Conservation (phyloP, 805 yeast genomes). For the Teunomyces stri region DNA sequence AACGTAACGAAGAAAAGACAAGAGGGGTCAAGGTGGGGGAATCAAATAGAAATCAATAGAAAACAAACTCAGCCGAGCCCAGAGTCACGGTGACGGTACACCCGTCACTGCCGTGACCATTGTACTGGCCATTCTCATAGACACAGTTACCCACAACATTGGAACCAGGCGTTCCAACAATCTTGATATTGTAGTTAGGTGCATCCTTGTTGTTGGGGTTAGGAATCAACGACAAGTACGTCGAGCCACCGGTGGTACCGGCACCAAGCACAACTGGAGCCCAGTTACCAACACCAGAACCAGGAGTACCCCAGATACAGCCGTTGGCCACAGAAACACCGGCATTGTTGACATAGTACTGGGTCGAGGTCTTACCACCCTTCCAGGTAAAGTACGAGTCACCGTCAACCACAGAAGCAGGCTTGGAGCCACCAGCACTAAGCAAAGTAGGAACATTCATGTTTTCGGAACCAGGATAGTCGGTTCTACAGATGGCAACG, state of each 20-base stretch:
- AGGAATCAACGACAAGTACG: constrained; percentile 72
- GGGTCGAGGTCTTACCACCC: constrained; percentile 65
- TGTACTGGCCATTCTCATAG: constrained; percentile 42
- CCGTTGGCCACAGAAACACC: constrained; percentile 69
- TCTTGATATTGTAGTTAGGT: constrained; percentile 44
- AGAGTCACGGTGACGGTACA: constrained; percentile 69
- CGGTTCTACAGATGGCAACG: constrained; percentile 73
- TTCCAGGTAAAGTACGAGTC: constrained; percentile 59
- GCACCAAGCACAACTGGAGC: constrained; percentile 79
- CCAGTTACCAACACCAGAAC: constrained; percentile 71
- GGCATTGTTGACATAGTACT: constrained; percentile 74
- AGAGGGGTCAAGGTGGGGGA: too few species aligned
- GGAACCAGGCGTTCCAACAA: constrained; percentile 42
- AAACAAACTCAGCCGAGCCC: constrained; percentile 62
- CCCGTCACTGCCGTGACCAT: constrained; percentile 65
- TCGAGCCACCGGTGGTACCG: constrained; percentile 58
- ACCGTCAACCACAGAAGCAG: constrained; percentile 60
- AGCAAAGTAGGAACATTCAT: constrained; percentile 73
- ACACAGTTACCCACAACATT: constrained; percentile 39
- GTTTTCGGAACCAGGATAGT: constrained; percentile 80
- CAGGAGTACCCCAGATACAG: constrained; percentile 66
- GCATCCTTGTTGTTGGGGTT: constrained; percentile 63
- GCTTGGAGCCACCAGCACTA: constrained; percentile 48
- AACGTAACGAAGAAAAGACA: background rate
- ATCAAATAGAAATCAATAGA: constrained; percentile 29